Conservation (phyloP, 805 yeast genomes). For the Lipomyces yamadae region DNA sequence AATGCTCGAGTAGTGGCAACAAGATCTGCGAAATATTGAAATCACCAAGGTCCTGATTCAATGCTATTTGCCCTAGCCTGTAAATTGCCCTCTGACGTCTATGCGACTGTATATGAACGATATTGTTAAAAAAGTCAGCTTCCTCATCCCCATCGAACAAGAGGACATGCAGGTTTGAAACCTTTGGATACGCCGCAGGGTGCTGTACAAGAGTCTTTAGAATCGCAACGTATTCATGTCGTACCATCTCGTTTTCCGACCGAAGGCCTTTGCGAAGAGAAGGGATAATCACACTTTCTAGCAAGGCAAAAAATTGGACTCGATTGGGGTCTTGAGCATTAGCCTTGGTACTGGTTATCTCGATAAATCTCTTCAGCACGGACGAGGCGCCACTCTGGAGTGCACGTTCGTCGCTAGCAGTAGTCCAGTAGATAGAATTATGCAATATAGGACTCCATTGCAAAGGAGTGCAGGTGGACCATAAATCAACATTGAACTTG, state of each 20-base stretch:
- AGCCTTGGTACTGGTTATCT: conserved; percentile 50
- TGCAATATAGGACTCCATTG: conserved; percentile 85
- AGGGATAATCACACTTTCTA: conserved; percentile 66
- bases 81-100: conserved; percentile 85
- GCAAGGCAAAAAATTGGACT: conserved; percentile 21
- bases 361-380: conserved; percentile 67
- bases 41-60: conserved; percentile 51
- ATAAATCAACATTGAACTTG: conserved; percentile 61
- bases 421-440: conserved; percentile 69
- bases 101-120: conserved; percentile 81
- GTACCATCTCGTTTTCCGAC: conserved; percentile 60
- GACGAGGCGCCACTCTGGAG: conserved; percentile 77
- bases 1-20: conserved; percentile 83
- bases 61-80: conserved; percentile 58
- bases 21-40: conserved; percentile 75
- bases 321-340: conserved; percentile 51
- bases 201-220: conserved; percentile 65
- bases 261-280: conserved; percentile 70
- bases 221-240: conserved; percentile 71
- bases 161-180: conserved; percentile 69
- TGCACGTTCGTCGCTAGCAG: conserved; percentile 78
- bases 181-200: conserved; percentile 51
- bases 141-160: conserved; percentile 75
- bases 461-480: conserved; percentile 49
- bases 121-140: conserved; percentile 75